Conservation (phyloP, 345 rosid genomes). For the Draba incana region DNA sequence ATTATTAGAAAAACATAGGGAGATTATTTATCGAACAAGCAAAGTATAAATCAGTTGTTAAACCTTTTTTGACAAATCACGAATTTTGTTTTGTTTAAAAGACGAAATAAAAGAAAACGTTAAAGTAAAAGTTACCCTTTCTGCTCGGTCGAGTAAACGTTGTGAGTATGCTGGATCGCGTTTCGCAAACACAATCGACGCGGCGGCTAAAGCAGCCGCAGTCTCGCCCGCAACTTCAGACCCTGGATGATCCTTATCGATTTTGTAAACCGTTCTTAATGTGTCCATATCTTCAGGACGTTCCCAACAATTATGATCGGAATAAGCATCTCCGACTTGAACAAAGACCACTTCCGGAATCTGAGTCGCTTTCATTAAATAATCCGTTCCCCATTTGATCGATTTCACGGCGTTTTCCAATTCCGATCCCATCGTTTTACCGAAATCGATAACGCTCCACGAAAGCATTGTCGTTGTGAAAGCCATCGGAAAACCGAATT, state of each 20-base stretch:
- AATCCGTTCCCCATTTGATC: constrained; percentile 92
- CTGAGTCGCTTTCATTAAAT: constrained; percentile 66
- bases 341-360: constrained; percentile 35
- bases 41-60: constrained; percentile 25
- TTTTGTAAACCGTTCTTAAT: constrained; percentile 63
- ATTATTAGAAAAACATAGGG: not conserved
- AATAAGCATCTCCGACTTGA: constrained; percentile 87
- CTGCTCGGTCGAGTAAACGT: constrained; percentile 71
- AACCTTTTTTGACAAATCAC: constrained; percentile 26
- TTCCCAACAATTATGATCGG: constrained; percentile 97
- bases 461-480: constrained; percentile 87
- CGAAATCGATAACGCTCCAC: constrained; percentile 79
- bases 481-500: constrained; percentile 90
- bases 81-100: not conserved
- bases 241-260: constrained; percentile 74
- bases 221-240: constrained; percentile 84
- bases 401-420: constrained; percentile 61
- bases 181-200: constrained; percentile 72
- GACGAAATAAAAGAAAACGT: constrained; percentile 1
- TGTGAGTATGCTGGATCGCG: constrained; percentile 74
- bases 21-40: constrained; percentile 29
- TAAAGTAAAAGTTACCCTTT: constrained; percentile 47
- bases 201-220: constrained; percentile 87
- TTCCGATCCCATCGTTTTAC: constrained; percentile 63
- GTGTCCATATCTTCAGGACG: constrained; percentile 98